phyloP scores from a whole-genome alignment of 2,329 filamentous ascomycete genomes.

The Colletotrichum lini region DNA sequence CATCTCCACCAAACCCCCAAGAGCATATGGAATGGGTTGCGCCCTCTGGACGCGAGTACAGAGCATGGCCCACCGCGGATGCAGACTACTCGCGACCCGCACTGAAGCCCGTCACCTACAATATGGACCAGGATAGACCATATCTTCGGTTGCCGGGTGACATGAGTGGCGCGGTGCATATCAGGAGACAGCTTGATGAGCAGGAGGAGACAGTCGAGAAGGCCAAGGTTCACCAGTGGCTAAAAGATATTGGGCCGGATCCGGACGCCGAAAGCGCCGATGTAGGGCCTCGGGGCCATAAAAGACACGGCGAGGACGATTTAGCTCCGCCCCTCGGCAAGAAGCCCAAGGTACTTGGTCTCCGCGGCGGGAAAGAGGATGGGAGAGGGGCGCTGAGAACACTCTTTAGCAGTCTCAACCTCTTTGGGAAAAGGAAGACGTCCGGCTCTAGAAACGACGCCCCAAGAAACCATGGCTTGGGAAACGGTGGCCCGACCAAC shows the following conservation, averaged over 20 bases:
- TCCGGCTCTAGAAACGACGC: neutral
- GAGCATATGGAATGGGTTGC: neutral
- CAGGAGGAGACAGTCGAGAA: slow-evolving; percentile 14
- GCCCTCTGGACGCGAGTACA: neutral
- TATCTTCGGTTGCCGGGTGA: slow-evolving; percentile 7
- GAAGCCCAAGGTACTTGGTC: neutral
- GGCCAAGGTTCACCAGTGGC: neutral
- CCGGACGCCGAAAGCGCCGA: neutral
- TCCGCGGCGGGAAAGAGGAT: slow-evolving; percentile 14
- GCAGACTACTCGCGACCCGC: slow-evolving; percentile 7
- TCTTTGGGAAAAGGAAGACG: neutral
- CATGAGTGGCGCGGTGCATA: slow-evolving; percentile 15
- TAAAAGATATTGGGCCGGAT: neutral
- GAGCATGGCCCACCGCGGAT: slow-evolving; percentile 25
- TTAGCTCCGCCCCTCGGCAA: slow-evolving; percentile 2
- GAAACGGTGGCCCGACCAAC: neutral
- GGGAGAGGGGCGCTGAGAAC: neutral
- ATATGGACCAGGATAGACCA: neutral
- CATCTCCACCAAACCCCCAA: neutral
- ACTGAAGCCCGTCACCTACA: slow-evolving; percentile 16
- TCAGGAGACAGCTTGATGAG: slow-evolving; percentile 14
- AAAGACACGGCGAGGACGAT: slow-evolving; percentile 14
- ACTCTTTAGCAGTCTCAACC: slow-evolving; percentile 10
- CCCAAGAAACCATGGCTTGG: neutral
- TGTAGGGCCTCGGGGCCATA: neutral